These are phyloP conservation scores for Verticillium zaregamsianum DNA, from an alignment of 2,329 filamentous ascomycete species.

Conservation along the genomic window DNA sequence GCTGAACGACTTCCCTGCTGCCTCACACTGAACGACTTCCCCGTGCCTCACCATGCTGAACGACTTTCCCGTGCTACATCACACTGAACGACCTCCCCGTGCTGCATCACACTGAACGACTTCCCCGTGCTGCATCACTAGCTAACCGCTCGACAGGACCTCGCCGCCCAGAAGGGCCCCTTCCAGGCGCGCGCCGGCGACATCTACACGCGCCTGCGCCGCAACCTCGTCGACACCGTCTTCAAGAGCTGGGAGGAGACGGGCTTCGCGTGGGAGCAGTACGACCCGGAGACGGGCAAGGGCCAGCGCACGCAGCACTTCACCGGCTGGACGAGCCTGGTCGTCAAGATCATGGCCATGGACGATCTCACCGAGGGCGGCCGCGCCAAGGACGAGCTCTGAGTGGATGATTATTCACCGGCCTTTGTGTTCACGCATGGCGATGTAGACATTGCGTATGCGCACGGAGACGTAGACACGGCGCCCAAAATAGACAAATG, in stretches of 20 bases:
- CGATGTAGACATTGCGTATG: neutral
- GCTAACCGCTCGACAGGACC: constrained; percentile 40
- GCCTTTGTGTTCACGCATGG: neutral
- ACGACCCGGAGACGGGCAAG: constrained; percentile 85
- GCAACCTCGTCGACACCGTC: constrained; percentile 84
- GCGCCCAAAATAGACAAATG: neutral
- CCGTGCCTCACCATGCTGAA: too few species aligned
- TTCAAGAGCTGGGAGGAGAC: constrained; percentile 85
- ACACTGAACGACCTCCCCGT: too few species aligned
- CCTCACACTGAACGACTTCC: too few species aligned
- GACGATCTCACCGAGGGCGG: constrained; percentile 53
- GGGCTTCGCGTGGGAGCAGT: constrained; percentile 98
- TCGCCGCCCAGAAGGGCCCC: constrained; percentile 63
- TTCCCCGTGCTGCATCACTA: too few species aligned
- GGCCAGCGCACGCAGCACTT: constrained; percentile 98
- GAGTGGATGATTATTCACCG: constrained; percentile 6
- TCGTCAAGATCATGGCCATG: constrained; percentile 97
- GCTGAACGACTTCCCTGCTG: too few species aligned
- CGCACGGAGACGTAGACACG: too few species aligned
- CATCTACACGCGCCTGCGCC: constrained; percentile 72
- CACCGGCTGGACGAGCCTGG: constrained; percentile 97
- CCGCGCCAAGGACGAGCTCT: constrained; percentile 45
- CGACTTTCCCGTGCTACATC: too few species aligned
- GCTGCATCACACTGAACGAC: too few species aligned
- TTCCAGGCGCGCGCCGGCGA: constrained; percentile 64